These are phyloP conservation scores for Kwoniella dejecticola DNA, from an alignment of 768 basidiomycete species.

Conservation along the genomic window DNA sequence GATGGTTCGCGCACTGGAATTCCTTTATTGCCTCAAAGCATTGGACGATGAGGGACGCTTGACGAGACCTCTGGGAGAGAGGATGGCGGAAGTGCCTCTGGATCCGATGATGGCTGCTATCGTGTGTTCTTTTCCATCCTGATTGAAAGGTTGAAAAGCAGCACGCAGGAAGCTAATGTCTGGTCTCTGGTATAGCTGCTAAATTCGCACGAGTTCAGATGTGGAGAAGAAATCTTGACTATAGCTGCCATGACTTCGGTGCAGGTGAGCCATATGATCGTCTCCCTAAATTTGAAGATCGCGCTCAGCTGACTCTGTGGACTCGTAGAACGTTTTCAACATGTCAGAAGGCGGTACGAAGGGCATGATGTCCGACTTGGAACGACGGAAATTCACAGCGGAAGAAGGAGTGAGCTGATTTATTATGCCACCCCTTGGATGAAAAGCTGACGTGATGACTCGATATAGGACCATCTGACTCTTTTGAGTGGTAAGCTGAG, in stretches of 20 bases:
- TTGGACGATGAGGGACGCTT: conserved; percentile 73
- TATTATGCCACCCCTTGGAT: not conserved
- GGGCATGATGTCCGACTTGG: conserved; percentile 78
- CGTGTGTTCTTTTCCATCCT: conserved; percentile 68
- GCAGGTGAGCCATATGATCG: conserved; percentile 62
- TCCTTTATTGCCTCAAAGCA: conserved; percentile 76
- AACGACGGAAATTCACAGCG: conserved; percentile 92
- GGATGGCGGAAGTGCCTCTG: conserved; percentile 90
- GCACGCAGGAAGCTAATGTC: too few relatives aligned
- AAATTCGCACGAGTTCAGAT: conserved; percentile 77
- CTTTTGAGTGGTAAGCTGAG: conserved; percentile 73
- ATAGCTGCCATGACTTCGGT: conserved; percentile 95
- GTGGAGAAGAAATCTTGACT: conserved; percentile 92
- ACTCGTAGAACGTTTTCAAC: conserved; percentile 76
- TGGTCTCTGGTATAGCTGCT: conserved; percentile 67
- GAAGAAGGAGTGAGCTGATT: conserved; percentile 80
- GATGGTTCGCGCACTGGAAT: conserved; percentile 81
- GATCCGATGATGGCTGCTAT: conserved; percentile 93
- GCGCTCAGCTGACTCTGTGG: conserved; percentile 1
- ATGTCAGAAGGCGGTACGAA: conserved; percentile 82
- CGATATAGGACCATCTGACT: conserved; percentile 82
- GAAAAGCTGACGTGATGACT: conserved; percentile 7
- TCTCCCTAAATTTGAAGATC: not conserved
- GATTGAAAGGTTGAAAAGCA: too few relatives aligned
- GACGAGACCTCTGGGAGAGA: conserved; percentile 73